Percentiles rank a stretch among this genome's conserved stretches.
Evolutionary conservation across 805 yeast genomes (phyloP).

Genomic region (Candida vaughaniae): DNA sequence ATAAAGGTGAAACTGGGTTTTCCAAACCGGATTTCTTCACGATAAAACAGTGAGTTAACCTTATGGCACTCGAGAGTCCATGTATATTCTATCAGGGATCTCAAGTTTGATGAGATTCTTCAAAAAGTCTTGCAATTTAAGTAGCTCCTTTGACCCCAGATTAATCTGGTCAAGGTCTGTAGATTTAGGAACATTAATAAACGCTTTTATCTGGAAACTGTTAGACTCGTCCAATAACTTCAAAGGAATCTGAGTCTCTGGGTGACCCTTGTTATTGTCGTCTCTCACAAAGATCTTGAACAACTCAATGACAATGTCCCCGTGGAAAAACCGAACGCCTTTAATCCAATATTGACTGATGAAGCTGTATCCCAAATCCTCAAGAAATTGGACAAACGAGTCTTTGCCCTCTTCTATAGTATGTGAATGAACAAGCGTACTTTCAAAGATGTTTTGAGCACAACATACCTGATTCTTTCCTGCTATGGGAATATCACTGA

Average conservation of each 20-base stretch:
- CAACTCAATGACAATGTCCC: conserved; percentile 60
- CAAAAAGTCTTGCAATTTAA: conserved; percentile 62
- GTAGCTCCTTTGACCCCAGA: conserved; percentile 61
- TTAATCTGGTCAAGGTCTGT: conserved; percentile 75
- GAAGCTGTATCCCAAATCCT: conserved; percentile 68
- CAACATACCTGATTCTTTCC: conserved; percentile 64
- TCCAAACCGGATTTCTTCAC: conserved; percentile 11
- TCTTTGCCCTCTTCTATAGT: conserved; percentile 27
- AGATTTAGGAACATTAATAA: conserved; percentile 65
- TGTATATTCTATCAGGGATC: conserved; percentile 73
- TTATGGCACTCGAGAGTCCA: conserved; percentile 80
- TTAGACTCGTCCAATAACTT: conserved; percentile 52
- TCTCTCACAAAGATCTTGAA: conserved; percentile 46
- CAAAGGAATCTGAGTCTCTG: conserved; percentile 25
- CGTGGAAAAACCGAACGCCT: conserved; percentile 63
- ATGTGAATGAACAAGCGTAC: conserved; percentile 52
- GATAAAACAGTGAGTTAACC: too few relatives aligned
- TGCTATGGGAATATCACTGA: conserved; percentile 74
- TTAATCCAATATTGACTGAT: conserved; percentile 59
- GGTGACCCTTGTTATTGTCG: conserved; percentile 19
- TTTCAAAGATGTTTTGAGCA: conserved; percentile 62
- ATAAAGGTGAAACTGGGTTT: conserved; percentile 25
- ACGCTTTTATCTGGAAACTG: conserved; percentile 60
- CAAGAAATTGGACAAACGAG: conserved; percentile 44
- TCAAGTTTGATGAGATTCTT: conserved; percentile 65